phyloP scores from a whole-genome alignment of 2,329 filamentous ascomycete species.

The Beauveria pseudobassiana region DNA sequence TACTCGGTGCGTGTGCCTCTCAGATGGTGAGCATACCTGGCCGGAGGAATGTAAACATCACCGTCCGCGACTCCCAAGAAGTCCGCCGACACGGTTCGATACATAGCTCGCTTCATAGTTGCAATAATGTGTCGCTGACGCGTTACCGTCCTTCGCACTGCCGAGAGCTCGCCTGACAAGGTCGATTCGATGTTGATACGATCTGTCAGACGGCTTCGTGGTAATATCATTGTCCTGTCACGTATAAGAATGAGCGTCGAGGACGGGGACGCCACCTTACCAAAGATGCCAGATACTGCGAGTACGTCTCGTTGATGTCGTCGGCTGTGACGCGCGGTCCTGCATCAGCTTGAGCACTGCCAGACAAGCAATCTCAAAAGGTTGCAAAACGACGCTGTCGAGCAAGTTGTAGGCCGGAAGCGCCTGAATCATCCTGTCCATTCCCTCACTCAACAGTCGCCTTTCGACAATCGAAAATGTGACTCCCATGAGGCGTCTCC shows the following conservation, averaged over 20 bases:
- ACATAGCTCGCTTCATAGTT: conserved; percentile 19
- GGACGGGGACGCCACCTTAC: conserved; percentile 20
- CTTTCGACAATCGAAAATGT: conserved; percentile 21
- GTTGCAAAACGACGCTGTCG: conserved; percentile 30
- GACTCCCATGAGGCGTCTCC: conserved; percentile 19
- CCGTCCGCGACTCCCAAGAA: conserved; percentile 14
- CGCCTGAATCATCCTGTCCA: conserved; percentile 28
- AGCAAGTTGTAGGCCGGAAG: conserved; percentile 26
- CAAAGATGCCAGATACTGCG: conserved; percentile 32
- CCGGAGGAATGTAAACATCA: background rate
- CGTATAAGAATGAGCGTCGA: conserved; percentile 13
- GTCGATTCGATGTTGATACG: conserved; percentile 33
- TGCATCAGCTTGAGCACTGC: conserved; percentile 30
- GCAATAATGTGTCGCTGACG: conserved; percentile 26
- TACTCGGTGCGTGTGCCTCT: conserved; percentile 2
- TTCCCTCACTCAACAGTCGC: conserved; percentile 26
- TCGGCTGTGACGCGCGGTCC: conserved; percentile 30
- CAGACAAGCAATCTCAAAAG: conserved; percentile 35
- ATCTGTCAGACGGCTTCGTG: conserved; percentile 31
- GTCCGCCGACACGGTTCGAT: conserved; percentile 14
- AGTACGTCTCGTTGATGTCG: conserved; percentile 35
- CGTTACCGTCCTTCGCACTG: conserved; percentile 28
- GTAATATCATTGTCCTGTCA: conserved; percentile 32
- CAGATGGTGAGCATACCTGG: background rate
- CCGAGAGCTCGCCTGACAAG: conserved; percentile 31